Conservation (phyloP, 2,329 filamentous ascomycete species). For the Eurotiales sp. region DNA sequence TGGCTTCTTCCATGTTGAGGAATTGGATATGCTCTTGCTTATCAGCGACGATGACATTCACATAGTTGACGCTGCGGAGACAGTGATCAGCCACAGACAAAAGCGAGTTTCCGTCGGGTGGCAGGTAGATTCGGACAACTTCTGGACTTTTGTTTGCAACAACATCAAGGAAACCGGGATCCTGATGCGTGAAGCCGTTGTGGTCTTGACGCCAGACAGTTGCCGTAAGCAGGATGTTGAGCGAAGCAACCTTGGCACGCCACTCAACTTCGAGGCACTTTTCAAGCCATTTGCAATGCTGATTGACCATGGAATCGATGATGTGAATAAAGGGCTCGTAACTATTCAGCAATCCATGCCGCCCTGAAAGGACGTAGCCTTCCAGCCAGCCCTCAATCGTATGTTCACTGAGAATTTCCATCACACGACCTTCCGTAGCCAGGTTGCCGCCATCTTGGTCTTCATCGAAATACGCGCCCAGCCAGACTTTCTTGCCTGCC, state of each 20-base stretch:
- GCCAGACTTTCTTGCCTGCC: constrained; percentile 74
- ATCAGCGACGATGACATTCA: constrained; percentile 76
- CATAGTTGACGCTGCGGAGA: constrained; percentile 69
- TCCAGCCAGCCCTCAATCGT: constrained; percentile 78
- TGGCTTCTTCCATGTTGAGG: constrained; percentile 67
- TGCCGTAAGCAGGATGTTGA: constrained; percentile 75
- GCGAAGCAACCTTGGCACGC: constrained; percentile 67
- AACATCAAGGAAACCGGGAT: constrained; percentile 75
- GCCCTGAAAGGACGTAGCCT: constrained; percentile 70
- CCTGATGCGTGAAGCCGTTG: constrained; percentile 79
- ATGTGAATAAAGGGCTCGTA: constrained; percentile 82
- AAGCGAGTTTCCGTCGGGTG: constrained; percentile 74
- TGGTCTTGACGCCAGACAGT: constrained; percentile 81
- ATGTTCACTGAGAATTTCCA: constrained; percentile 82
- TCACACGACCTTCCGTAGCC: constrained; percentile 64
- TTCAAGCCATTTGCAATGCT: constrained; percentile 82
- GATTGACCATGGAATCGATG: constrained; percentile 82
- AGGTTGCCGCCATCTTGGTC: constrained; percentile 72
- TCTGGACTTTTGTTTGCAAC: constrained; percentile 77
- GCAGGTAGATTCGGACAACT: constrained; percentile 75
- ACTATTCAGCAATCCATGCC: constrained; percentile 73
- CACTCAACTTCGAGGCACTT: constrained; percentile 77
- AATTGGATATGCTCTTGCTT: constrained; percentile 77
- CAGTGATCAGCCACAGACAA: constrained; percentile 75
- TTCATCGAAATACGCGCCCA: constrained; percentile 74